Conservation (phyloP, 495 filamentous ascomycete species). For the Xylaria flabelliformis region DNA sequence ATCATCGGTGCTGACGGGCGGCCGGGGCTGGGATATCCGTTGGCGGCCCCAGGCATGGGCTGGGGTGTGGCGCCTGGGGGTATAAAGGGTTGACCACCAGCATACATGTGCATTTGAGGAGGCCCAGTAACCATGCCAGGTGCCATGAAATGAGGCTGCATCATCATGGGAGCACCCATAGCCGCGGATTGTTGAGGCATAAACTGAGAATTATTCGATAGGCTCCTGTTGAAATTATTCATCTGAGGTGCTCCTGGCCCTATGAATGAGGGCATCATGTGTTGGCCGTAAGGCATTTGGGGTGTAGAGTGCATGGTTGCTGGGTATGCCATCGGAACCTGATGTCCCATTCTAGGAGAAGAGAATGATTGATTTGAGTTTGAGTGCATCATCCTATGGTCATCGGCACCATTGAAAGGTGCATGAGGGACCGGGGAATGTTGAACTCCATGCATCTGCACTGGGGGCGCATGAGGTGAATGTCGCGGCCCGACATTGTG, state of each 20-base stretch:
- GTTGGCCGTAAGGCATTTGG: slow-evolving; percentile 75
- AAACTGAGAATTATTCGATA: slow-evolving; percentile 68
- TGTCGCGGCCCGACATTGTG: slow-evolving; percentile 57
- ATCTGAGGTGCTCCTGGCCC: slow-evolving; percentile 68
- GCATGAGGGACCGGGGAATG: slow-evolving; percentile 65
- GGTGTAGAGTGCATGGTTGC: slow-evolving; percentile 71
- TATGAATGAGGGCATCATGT: slow-evolving; percentile 72
- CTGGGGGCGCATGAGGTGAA: slow-evolving; percentile 65
- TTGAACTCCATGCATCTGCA: slow-evolving; percentile 68
- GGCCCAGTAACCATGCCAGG: slow-evolving; percentile 65
- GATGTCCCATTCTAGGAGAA: slow-evolving; percentile 74
- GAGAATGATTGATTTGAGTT: slow-evolving; percentile 77
- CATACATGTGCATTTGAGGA: slow-evolving; percentile 76
- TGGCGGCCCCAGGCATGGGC: slow-evolving; percentile 61
- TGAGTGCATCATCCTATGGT: slow-evolving; percentile 85
- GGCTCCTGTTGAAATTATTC: slow-evolving; percentile 55
- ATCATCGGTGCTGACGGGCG: slow-evolving; percentile 83
- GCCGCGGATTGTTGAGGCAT: slow-evolving; percentile 66
- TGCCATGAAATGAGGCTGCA: slow-evolving; percentile 69
- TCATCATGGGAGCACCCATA: slow-evolving; percentile 79
- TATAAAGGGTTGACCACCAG: slow-evolving; percentile 66
- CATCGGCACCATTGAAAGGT: slow-evolving; percentile 72
- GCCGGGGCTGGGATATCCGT: slow-evolving; percentile 84
- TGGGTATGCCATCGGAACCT: slow-evolving; percentile 71
- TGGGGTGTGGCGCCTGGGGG: slow-evolving; percentile 65